Evolutionary conservation across 305 asterid genomes (phyloP), one percentile per base, ranked within the genome.

Genomic region (Fraxinus xanthoxyloides): DNA sequence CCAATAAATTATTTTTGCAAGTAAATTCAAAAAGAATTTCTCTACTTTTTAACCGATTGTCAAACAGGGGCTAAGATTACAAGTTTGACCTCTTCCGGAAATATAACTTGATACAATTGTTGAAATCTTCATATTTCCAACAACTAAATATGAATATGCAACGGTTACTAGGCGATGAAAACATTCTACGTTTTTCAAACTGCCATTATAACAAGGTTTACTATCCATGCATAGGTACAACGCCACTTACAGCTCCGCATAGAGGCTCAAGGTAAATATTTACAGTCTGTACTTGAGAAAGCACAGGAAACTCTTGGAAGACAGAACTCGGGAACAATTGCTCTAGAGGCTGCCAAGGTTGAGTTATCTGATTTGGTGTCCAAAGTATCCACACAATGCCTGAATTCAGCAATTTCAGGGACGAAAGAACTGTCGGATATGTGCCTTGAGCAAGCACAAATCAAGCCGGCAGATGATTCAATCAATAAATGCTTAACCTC

Each of bases 241-340:
- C 93, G 97, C 34, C 97, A 92, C 84, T 87, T 95, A 87, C 99
- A 95, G 92, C 91, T 95, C 84, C 81, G 95, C 38, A 91, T 95
- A 86, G 98, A 95, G 92, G 97, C 98, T 54, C 98, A 95, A 87
- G 98, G 98, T 43, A 95, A 95, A 88, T 93, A 93, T 80, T 80
- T 95, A 80, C 97, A 97, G 86, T 84, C 90, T 19, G 99, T 97
- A 76, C 93, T 97, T 46, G 98, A 97, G 86, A 93, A 92, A 81
- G 98, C 99, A 79, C 98, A 97, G 70, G 98, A 95, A 80, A 92
- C 97, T 51, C 93, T 97, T 40, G 97, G 97, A 83, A 89, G 89
- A 75, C 97, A 92, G 83, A 90, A 93, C 87, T 54, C 79, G 81
- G 98, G 95, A 79, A 84, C 97, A 67, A 54, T 89, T 70, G 91